phyloP scores from a whole-genome alignment of 306 rosid species.

The Lupinus albus region DNA sequence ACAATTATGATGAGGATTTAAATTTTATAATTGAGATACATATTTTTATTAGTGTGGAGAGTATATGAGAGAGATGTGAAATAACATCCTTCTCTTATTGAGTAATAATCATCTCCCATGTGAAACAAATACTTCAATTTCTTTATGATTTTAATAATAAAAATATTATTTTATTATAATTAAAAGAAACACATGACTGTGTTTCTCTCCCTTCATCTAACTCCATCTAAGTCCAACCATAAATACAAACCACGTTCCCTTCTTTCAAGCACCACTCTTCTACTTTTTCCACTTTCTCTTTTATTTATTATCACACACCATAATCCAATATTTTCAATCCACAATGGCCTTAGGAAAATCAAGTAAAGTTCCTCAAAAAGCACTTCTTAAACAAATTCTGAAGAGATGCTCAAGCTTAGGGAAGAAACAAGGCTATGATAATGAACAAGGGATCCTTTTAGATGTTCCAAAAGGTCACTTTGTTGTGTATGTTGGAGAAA shows the following conservation, averaged over 20 bases:
- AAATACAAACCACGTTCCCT: slow-evolving; percentile 54
- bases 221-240: slow-evolving; percentile 40
- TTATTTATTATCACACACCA: not conserved
- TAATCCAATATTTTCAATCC: not conserved
- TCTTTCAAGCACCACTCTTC: slow-evolving; percentile 4
- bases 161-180: too few relatives aligned
- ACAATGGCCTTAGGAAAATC: slow-evolving; percentile 72
- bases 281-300: not conserved
- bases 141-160: too few relatives aligned
- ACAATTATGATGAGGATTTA: too few relatives aligned
- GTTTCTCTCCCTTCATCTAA: slow-evolving; percentile 33
- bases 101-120: too few relatives aligned
- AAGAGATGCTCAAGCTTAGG: slow-evolving; percentile 91
- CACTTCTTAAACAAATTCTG: slow-evolving; percentile 77
- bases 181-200: slow-evolving; percentile 60
- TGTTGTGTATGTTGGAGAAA: slow-evolving; percentile 89
- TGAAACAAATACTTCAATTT: too few relatives aligned
- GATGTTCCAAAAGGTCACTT: slow-evolving; percentile 95
- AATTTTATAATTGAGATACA: too few relatives aligned
- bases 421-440: slow-evolving; percentile 55
- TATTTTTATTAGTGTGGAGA: too few relatives aligned
- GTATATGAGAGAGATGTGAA: too few relatives aligned
- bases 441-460: slow-evolving; percentile 56
- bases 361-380: slow-evolving; percentile 58
- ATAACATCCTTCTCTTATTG: too few relatives aligned